phyloP scores from a whole-genome alignment of 148 eudicot genomes.

The Persicaria maculosa region DNA sequence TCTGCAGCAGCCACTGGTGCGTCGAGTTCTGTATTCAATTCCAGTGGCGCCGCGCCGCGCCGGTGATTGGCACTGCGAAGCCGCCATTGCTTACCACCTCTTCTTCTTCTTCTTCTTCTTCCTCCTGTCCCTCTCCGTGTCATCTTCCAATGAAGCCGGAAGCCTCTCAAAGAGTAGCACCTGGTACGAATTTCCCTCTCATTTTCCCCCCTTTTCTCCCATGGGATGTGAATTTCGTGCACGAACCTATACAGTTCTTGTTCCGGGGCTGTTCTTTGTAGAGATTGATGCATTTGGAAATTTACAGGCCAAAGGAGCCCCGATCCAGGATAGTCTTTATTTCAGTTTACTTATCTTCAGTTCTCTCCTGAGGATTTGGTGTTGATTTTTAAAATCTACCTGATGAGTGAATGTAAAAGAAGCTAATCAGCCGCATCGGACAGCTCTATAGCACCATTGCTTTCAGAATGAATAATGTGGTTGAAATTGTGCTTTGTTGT shows the following conservation, averaged over 20 bases:
- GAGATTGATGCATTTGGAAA: background rate
- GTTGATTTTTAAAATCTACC: background rate
- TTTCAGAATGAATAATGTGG: background rate
- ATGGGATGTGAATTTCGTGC: background rate
- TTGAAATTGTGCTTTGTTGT: background rate
- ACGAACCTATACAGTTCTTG: background rate
- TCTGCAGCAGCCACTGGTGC: background rate
- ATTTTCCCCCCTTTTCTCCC: background rate
- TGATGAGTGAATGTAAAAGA: background rate
- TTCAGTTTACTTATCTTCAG: background rate
- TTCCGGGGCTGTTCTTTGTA: background rate
- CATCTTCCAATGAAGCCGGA: slow-evolving; percentile 17
- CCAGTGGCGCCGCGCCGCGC: slow-evolving; percentile 1
- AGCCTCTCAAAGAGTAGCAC: slow-evolving; percentile 3
- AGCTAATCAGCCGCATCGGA: background rate
- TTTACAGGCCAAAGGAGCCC: background rate
- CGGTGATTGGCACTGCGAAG: background rate
- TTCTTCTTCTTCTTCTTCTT: background rate
- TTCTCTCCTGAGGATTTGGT: background rate
- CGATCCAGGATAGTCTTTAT: background rate
- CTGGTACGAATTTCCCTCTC: slow-evolving; percentile 7
- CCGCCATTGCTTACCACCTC: background rate
- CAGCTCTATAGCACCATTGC: background rate
- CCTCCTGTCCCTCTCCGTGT: background rate
- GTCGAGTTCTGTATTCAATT: background rate